These are phyloP conservation scores for Silene noctiflora DNA, from an alignment of 179 eudicot species.

Conservation along the genomic window DNA sequence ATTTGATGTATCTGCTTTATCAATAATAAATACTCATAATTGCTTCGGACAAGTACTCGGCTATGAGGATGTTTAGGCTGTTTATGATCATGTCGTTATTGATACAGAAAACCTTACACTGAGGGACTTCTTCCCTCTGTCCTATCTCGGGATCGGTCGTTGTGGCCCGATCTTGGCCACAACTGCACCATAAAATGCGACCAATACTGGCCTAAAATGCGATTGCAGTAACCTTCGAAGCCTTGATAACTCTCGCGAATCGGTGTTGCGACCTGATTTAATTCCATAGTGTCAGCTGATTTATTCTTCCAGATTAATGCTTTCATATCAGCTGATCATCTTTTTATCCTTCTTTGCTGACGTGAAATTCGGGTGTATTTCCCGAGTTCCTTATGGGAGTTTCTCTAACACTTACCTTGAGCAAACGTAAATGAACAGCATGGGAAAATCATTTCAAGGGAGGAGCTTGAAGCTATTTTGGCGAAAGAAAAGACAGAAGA, in stretches of 20 bases:
- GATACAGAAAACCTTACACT: no score
- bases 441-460: constrained; percentile 80
- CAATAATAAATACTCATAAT: no score
- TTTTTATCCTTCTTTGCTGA: not conserved
- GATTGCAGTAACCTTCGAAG: not conserved
- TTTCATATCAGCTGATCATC: not conserved
- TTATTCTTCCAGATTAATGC: not conserved
- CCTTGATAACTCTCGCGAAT: not conserved
- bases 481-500: constrained; percentile 73
- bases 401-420: constrained; percentile 19
- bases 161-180: not conserved
- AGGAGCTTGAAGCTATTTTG: constrained; percentile 69
- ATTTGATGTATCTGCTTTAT: no score
- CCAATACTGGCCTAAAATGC: not conserved
- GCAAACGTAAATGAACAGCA: constrained; percentile 42
- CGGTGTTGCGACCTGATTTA: not conserved
- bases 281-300: not conserved
- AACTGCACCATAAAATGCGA: not conserved
- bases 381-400: not conserved
- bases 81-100: no score
- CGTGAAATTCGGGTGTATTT: constrained; percentile 10
- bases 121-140: no score
- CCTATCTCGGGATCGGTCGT: not conserved
- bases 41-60: no score
- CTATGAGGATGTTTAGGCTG: no score